Conservation (phyloP, 208 protist genomes). For the Acanthamoeba divionensis region DNA sequence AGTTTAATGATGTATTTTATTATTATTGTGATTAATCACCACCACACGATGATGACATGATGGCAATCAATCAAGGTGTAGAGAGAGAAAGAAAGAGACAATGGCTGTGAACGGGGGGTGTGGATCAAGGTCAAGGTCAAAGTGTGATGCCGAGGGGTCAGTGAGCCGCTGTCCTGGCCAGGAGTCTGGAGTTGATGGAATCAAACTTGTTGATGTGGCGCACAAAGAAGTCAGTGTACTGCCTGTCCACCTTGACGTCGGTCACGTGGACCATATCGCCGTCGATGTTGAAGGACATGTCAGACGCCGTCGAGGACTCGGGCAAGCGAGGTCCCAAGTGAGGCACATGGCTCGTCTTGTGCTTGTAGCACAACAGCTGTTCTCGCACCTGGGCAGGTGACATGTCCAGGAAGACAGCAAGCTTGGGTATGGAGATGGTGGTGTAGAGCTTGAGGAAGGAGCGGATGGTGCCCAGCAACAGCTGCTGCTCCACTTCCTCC, state of each 20-base stretch:
- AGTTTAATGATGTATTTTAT: too few species aligned
- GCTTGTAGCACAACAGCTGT: constrained; percentile 79
- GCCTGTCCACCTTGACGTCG: constrained; percentile 36
- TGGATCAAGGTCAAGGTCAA: too few species aligned
- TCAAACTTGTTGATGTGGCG: constrained; percentile 68
- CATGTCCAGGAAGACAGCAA: constrained; percentile 75
- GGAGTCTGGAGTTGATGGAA: constrained; percentile 10
- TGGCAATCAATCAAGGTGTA: too few species aligned
- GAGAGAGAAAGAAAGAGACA: too few species aligned
- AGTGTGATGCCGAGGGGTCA: too few species aligned
- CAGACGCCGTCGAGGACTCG: constrained; percentile 11
- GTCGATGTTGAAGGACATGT: constrained; percentile 80
- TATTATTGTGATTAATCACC: too few species aligned
- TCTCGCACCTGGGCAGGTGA: constrained; percentile 46
- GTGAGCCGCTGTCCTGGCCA: too few species aligned
- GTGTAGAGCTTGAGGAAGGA: constrained; percentile 84
- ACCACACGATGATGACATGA: too few species aligned
- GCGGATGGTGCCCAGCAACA: constrained; percentile 74
- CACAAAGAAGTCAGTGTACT: constrained; percentile 60
- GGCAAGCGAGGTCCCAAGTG: constrained; percentile 45
- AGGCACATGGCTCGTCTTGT: constrained; percentile 71
- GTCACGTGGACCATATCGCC: constrained; percentile 71
- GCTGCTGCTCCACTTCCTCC: constrained; percentile 76
- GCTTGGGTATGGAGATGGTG: constrained; percentile 77
- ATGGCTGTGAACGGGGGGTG: too few species aligned